Evolutionary conservation across 345 rosid species (phyloP).

Genomic region (Passiflora organensis): DNA sequence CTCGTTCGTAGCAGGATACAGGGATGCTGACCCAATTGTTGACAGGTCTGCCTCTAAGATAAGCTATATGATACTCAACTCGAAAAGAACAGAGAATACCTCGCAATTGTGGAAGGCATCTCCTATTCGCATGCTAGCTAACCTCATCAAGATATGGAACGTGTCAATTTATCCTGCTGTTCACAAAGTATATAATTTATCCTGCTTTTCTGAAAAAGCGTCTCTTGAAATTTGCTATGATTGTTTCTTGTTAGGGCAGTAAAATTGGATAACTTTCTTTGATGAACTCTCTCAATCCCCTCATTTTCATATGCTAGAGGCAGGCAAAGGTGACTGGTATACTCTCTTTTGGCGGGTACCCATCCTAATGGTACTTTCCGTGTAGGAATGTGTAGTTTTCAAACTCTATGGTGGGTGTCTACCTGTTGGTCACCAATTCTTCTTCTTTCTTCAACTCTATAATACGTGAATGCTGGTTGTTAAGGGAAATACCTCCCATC

Average conservation of each 20-base stretch:
- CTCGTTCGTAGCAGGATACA: too few relatives aligned
- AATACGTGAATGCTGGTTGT: background rate
- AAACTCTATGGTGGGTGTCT: background rate
- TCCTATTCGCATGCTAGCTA: slow-evolving; percentile 20
- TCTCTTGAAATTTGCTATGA: background rate
- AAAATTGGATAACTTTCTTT: slow-evolving; percentile 17
- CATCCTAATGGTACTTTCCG: too few relatives aligned
- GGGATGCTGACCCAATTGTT: too few relatives aligned
- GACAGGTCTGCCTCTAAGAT: too few relatives aligned
- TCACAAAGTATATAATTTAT: slow-evolving; percentile 12
- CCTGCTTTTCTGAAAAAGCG: background rate
- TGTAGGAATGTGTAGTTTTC: slow-evolving; percentile 7
- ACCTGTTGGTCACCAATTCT: background rate
- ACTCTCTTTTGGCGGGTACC: too few relatives aligned
- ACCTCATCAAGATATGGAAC: slow-evolving; percentile 24
- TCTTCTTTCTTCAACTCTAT: background rate
- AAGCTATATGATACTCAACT: slow-evolving; percentile 2
- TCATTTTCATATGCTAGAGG: slow-evolving; percentile 7
- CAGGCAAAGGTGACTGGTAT: too few relatives aligned
- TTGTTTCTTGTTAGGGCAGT: slow-evolving; percentile 11
- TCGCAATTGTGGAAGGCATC: slow-evolving; percentile 25
- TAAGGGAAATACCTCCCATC: background rate
- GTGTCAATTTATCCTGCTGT: slow-evolving; percentile 19
- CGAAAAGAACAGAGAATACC: slow-evolving; percentile 7
- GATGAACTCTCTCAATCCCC: slow-evolving; percentile 4